Evolutionary conservation across 2,329 filamentous ascomycete species (phyloP).

Genomic region (Aspergillus sp.): DNA sequence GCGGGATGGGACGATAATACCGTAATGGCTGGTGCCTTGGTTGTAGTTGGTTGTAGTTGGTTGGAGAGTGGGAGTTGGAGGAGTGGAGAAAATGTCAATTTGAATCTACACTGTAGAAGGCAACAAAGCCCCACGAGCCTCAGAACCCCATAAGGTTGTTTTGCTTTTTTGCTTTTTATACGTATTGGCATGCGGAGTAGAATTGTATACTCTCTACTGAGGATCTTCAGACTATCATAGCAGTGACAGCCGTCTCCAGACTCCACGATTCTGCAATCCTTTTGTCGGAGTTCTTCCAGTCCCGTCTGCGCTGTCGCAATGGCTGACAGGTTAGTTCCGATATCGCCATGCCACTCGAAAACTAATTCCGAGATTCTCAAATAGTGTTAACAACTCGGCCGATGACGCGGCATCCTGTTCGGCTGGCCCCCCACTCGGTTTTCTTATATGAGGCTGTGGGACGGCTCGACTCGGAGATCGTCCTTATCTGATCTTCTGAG

Average conservation of each 20-base stretch:
- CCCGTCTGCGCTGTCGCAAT: neutral
- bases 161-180: too few relatives aligned
- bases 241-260: neutral
- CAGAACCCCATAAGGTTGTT: neutral
- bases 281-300: neutral
- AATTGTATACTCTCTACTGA: neutral
- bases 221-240: neutral
- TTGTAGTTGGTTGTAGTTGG: neutral
- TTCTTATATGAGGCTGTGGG: neutral
- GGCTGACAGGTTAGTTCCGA: neutral
- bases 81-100: neutral
- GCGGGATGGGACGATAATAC: neutral
- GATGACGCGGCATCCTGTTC: neutral
- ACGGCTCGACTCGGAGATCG: neutral
- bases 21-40: neutral
- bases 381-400: neutral
- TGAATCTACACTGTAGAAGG: too few relatives aligned
- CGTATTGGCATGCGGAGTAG: too few relatives aligned
- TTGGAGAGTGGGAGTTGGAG: too few relatives aligned
- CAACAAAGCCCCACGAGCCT: neutral
- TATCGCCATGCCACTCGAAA: neutral
- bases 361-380: neutral
- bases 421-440: neutral
- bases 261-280: neutral
- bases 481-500: constrained; percentile 2